These are phyloP conservation scores for Trichophyton mentagrophytes DNA, from an alignment of 2,329 filamentous ascomycete species.

Conservation along the genomic window DNA sequence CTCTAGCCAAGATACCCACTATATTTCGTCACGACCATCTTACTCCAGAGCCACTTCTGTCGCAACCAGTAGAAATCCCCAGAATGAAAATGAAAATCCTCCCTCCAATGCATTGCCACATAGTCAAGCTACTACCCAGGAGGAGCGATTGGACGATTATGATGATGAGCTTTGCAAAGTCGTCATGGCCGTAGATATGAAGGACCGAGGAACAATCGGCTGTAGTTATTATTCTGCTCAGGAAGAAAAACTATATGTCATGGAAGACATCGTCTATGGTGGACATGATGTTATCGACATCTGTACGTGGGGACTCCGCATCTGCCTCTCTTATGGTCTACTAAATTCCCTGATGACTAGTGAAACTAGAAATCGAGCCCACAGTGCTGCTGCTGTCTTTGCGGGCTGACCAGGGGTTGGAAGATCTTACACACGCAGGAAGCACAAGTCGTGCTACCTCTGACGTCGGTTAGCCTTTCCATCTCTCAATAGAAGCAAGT, in stretches of 20 bases:
- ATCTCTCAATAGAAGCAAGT: background rate
- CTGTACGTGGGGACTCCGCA: slow-evolving; percentile 19
- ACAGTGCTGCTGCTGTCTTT: slow-evolving; percentile 47
- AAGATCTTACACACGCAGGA: slow-evolving; percentile 16
- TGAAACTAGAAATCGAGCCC: slow-evolving; percentile 49
- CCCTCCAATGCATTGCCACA: background rate
- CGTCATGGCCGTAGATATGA: slow-evolving; percentile 69
- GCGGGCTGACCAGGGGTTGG: slow-evolving; percentile 37
- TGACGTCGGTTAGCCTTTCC: background rate
- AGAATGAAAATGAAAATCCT: background rate
- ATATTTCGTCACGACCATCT: background rate
- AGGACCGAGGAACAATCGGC: slow-evolving; percentile 57
- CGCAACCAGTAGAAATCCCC: background rate
- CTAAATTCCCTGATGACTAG: slow-evolving; percentile 23
- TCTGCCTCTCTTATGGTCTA: slow-evolving; percentile 16
- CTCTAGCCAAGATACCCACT: background rate
- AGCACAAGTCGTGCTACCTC: background rate
- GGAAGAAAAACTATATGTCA: slow-evolving; percentile 58
- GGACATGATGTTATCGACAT: slow-evolving; percentile 57
- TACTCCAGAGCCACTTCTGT: background rate
- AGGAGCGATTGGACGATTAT: slow-evolving; percentile 14
- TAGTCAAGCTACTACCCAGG: background rate
- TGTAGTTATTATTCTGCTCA: slow-evolving; percentile 69
- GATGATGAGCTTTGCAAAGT: slow-evolving; percentile 51
- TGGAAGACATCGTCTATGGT: slow-evolving; percentile 61